Evolutionary conservation across 148 eudicot species (phyloP).

Genomic region (Bassia scoparia): DNA sequence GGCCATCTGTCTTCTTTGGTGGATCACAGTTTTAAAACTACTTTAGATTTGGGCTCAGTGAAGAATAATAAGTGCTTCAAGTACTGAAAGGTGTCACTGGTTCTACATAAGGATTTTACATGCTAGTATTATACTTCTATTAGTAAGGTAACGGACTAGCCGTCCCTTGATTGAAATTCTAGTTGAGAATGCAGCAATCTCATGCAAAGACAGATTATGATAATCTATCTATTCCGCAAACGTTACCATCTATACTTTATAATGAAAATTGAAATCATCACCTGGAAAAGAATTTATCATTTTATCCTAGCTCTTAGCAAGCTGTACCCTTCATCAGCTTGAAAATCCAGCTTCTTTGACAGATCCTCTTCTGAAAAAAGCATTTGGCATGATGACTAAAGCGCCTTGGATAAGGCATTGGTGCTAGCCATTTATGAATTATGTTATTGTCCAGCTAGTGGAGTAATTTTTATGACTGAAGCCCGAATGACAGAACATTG

Average conservation of each 20-base stretch:
- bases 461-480: too few relatives aligned
- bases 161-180: not conserved
- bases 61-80: not conserved
- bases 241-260: not conserved
- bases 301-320: too few relatives aligned
- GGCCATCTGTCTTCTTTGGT: not conserved
- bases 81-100: not conserved
- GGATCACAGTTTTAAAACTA: not conserved
- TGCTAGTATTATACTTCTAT: not conserved
- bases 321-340: too few relatives aligned
- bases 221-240: not conserved
- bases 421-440: too few relatives aligned
- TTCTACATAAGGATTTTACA: not conserved
- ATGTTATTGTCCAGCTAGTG: too few relatives aligned
- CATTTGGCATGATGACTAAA: too few relatives aligned
- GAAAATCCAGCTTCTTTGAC: too few relatives aligned
- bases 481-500: too few relatives aligned
- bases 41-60: not conserved
- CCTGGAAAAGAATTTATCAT: too few relatives aligned
- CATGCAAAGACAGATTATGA: not conserved
- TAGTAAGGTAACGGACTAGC: not conserved
- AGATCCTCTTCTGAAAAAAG: too few relatives aligned
- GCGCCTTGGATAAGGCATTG: too few relatives aligned
- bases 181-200: not conserved
- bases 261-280: too few relatives aligned